Percentiles rank a stretch among this genome's conserved stretches.
phyloP scores from a whole-genome alignment of 2,329 filamentous ascomycete species.

The Talaromyces sp. region DNA sequence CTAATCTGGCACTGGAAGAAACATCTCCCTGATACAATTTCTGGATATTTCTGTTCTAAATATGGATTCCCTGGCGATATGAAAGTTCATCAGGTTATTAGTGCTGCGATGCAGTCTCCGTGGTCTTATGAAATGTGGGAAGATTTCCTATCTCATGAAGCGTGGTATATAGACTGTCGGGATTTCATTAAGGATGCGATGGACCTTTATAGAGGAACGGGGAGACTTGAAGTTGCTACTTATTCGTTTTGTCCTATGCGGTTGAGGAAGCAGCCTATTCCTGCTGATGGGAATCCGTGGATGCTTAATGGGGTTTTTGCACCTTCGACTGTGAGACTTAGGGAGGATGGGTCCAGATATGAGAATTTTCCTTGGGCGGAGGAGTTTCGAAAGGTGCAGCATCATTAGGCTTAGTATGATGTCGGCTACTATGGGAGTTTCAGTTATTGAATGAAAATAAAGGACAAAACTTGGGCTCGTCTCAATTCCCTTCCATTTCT shows the following conservation, averaged over 20 bases:
- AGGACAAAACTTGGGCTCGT: not conserved
- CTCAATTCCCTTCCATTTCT: not conserved
- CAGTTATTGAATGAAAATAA: no score
- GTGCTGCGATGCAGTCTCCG: constrained; percentile 8
- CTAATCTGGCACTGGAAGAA: constrained; percentile 19
- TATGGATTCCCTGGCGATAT: constrained; percentile 6
- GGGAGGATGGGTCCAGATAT: constrained; percentile 10
- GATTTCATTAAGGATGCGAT: constrained; percentile 14
- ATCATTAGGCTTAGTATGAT: constrained; percentile 11
- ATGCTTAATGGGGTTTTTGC: constrained; percentile 18
- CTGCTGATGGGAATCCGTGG: constrained; percentile 14
- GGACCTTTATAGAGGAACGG: constrained; percentile 12
- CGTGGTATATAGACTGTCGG: constrained; percentile 11
- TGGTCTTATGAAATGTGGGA: constrained; percentile 10
- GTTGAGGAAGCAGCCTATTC: constrained; percentile 10
- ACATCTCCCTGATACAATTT: constrained; percentile 8
- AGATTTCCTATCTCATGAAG: constrained; percentile 10
- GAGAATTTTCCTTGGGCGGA: constrained; percentile 16
- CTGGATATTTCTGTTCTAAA: constrained; percentile 4
- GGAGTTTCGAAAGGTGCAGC: constrained; percentile 4
- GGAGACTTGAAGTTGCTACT: constrained; percentile 15
- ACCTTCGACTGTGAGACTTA: constrained; percentile 10
- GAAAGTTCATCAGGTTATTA: constrained; percentile 12
- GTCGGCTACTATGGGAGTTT: no score
- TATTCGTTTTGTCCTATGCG: constrained; percentile 16